These are phyloP conservation scores for Pascua sp. DNA, from an alignment of 1,284 basidiomycete genomes.

Conservation along the genomic window DNA sequence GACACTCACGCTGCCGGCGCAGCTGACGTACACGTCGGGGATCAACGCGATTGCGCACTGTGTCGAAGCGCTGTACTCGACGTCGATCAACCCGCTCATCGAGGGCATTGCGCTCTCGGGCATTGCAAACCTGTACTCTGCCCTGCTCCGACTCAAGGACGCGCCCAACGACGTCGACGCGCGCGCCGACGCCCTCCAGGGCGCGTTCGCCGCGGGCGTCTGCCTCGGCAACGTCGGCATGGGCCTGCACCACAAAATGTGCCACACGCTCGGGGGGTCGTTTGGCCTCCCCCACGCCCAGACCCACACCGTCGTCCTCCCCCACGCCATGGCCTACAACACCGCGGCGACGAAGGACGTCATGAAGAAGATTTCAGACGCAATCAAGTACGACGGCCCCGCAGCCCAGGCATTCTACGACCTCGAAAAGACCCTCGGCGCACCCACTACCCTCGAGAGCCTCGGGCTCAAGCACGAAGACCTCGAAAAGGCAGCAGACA, in stretches of 20 bases:
- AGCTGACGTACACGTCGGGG: conserved; percentile 52
- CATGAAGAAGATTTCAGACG: conserved; percentile 47
- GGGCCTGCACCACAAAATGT: conserved; percentile 56
- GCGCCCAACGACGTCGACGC: conserved; percentile 46
- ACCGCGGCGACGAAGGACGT: conserved; percentile 45
- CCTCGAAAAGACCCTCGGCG: conserved; percentile 51
- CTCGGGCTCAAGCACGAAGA: conserved; percentile 54
- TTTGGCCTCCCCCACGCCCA: conserved; percentile 55
- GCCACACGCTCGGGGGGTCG: conserved; percentile 51
- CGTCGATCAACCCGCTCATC: conserved; percentile 52
- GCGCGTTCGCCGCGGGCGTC: conserved; percentile 52
- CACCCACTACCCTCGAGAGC: conserved; percentile 48
- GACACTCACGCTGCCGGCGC: conserved; percentile 50
- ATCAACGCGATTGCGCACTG: conserved; percentile 55
- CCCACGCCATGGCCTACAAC: conserved; percentile 54
- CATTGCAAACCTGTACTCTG: conserved; percentile 45
- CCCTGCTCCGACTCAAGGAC: conserved; percentile 46
- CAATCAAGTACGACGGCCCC: conserved; percentile 36
- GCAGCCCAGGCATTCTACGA: conserved; percentile 51
- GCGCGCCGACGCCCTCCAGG: conserved; percentile 50
- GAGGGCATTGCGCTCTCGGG: conserved; percentile 52
- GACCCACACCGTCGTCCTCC: conserved; percentile 55
- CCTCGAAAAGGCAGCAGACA: conserved; percentile 51
- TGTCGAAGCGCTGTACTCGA: conserved; percentile 51
- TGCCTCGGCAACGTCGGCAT: conserved; percentile 51